These are phyloP conservation scores for Nemophila menziesii DNA, from an alignment of 257 asterid genomes.

Conservation along the genomic window DNA sequence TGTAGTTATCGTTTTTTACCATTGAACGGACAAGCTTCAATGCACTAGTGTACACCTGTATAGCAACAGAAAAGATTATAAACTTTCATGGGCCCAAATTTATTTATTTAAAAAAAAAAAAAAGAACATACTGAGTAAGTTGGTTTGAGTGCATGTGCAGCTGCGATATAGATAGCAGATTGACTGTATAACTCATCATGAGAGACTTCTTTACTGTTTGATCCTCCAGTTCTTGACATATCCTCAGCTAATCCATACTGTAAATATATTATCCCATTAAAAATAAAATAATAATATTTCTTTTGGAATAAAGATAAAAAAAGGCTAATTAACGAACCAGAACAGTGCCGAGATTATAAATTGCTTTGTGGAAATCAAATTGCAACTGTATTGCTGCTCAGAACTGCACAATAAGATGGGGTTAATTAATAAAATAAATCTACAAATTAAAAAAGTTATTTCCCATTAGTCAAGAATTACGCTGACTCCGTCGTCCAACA, in stretches of 20 bases:
- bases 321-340: constrained; percentile 61
- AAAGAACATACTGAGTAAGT: constrained; percentile 76
- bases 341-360: constrained; percentile 98
- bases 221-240: constrained; percentile 79
- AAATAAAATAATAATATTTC: constrained; percentile 4
- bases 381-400: constrained; percentile 94
- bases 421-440: constrained; percentile 9
- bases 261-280: no score
- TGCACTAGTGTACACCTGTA: constrained; percentile 93
- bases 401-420: constrained; percentile 45
- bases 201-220: constrained; percentile 54
- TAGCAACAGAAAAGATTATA: constrained; percentile 11
- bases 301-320: constrained; percentile 14
- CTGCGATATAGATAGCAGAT: constrained; percentile 93
- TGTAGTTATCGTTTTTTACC: constrained; percentile 21
- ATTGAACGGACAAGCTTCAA: constrained; percentile 96
- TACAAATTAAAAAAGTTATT: not conserved
- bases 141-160: constrained; percentile 96
- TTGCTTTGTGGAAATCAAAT: constrained; percentile 97
- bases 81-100: constrained; percentile 8
- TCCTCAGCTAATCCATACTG: constrained; percentile 99
- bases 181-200: constrained; percentile 93
- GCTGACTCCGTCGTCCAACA: constrained; percentile 92
- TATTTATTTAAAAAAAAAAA: not conserved
- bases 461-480: constrained; percentile 36